Evolutionary conservation across 2,329 filamentous ascomycete species (phyloP).

Genomic region (Fusarium heterosporum): DNA sequence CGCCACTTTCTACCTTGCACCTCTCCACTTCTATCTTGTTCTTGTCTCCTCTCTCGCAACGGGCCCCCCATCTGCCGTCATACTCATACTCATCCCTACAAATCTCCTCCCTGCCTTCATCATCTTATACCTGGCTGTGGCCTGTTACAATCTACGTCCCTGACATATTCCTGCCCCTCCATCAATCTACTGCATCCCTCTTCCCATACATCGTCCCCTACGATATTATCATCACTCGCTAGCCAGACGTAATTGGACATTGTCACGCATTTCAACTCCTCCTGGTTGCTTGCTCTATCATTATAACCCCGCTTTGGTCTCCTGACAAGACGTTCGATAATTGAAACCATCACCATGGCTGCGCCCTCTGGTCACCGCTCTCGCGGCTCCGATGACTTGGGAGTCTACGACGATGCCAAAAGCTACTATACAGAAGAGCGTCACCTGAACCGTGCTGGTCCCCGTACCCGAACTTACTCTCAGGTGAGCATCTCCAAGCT

Average conservation of each 20-base stretch:
- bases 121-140: constrained; percentile 34
- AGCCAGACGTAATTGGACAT: constrained; percentile 25
- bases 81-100: constrained; percentile 33
- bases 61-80: constrained; percentile 39
- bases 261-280: constrained; percentile 14
- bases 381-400: constrained; percentile 60
- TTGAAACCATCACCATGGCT: constrained; percentile 43
- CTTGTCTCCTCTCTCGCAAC: constrained; percentile 31
- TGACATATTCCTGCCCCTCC: constrained; percentile 18
- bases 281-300: neutral
- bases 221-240: constrained; percentile 12
- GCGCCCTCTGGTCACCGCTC: constrained; percentile 46
- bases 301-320: constrained; percentile 19
- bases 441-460: constrained; percentile 62
- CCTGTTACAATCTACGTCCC: constrained; percentile 27
- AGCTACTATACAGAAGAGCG: constrained; percentile 70
- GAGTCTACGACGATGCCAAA: constrained; percentile 67
- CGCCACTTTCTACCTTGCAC: constrained; percentile 41
- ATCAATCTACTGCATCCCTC: neutral
- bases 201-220: neutral
- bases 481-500: constrained; percentile 56
- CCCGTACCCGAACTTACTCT: constrained; percentile 67
- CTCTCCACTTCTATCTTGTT: constrained; percentile 35
- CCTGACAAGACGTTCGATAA: constrained; percentile 12
- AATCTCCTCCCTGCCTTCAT: constrained; percentile 31